These are phyloP conservation scores for Vaccinium corymbosum DNA, from an alignment of 148 eudicot species.

Conservation along the genomic window DNA sequence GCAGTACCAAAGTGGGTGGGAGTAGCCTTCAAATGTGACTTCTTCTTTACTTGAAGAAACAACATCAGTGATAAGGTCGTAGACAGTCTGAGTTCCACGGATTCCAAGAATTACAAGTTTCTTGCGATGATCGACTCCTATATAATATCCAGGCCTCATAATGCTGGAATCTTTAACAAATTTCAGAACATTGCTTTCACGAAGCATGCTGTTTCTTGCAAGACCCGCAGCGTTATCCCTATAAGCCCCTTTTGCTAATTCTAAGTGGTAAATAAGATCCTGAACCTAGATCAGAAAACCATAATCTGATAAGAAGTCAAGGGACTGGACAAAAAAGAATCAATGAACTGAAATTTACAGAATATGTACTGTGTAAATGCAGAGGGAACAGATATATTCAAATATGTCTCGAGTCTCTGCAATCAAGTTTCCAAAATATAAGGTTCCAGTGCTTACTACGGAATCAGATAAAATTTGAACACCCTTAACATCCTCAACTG, in stretches of 20 bases:
- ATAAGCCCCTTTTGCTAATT: conserved; percentile 83
- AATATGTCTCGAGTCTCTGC: neutral
- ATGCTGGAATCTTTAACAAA: conserved; percentile 72
- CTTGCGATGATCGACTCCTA: conserved; percentile 71
- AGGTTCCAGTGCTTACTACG: conserved; percentile 42
- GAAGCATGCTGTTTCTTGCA: conserved; percentile 87
- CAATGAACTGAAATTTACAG: neutral
- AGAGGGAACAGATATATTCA: neutral
- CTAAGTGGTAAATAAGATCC: conserved; percentile 83
- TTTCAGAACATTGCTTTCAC: conserved; percentile 72
- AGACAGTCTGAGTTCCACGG: conserved; percentile 89
- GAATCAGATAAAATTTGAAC: conserved; percentile 64
- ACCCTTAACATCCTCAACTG: conserved; percentile 71
- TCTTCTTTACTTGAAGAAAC: conserved; percentile 80
- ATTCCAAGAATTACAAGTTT: conserved; percentile 92
- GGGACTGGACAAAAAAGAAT: neutral
- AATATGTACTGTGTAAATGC: neutral
- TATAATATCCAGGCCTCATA: conserved; percentile 92
- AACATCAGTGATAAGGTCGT: conserved; percentile 84
- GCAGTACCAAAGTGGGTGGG: conserved; percentile 89
- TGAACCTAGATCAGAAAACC: conserved; percentile 45
- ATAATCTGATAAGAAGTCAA: conserved; percentile 14
- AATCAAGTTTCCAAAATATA: conserved; percentile 10
- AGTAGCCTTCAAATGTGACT: conserved; percentile 70
- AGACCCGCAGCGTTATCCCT: conserved; percentile 61